A percentile compares a stretch with the other conserved stretches of the same genome.
phyloP scores from a whole-genome alignment of 768 basidiomycete species.

The Porpolomopsis calyptriformis region DNA sequence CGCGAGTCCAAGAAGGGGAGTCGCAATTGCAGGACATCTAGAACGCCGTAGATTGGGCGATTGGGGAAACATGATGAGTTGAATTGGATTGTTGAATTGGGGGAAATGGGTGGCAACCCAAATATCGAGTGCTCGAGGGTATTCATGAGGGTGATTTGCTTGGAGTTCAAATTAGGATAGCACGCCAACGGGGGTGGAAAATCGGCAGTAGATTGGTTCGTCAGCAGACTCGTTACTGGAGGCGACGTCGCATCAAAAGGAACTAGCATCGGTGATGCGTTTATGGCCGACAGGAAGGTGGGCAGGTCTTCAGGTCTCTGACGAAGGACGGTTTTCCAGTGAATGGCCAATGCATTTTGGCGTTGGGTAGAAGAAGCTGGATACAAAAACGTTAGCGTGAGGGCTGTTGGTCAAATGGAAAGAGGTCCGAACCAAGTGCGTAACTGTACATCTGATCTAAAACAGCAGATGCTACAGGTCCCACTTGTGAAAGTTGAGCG shows the following conservation, averaged over 20 bases:
- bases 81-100: constrained; percentile 27
- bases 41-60: constrained; percentile 53
- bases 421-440: constrained; percentile 39
- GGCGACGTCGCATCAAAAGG: constrained; percentile 47
- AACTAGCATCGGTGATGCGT: constrained; percentile 38
- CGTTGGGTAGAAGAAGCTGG: constrained; percentile 51
- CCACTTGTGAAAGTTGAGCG: constrained; percentile 35
- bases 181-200: constrained; percentile 56
- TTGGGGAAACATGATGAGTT: constrained; percentile 41
- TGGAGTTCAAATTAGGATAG: constrained; percentile 38
- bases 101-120: constrained; percentile 28
- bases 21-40: constrained; percentile 47
- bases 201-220: constrained; percentile 26
- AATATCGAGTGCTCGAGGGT: constrained; percentile 43
- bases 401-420: background rate
- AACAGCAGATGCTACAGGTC: constrained; percentile 24
- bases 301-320: constrained; percentile 33
- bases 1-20: constrained; percentile 44
- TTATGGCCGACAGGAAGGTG: constrained; percentile 37
- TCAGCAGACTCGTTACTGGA: constrained; percentile 30
- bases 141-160: constrained; percentile 33
- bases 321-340: constrained; percentile 45
- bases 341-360: constrained; percentile 34
- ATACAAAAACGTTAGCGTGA: constrained; percentile 7
- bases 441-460: constrained; percentile 52